These are phyloP conservation scores for Melaleuca alternifolia DNA, from an alignment of 345 rosid species.

Conservation along the genomic window DNA sequence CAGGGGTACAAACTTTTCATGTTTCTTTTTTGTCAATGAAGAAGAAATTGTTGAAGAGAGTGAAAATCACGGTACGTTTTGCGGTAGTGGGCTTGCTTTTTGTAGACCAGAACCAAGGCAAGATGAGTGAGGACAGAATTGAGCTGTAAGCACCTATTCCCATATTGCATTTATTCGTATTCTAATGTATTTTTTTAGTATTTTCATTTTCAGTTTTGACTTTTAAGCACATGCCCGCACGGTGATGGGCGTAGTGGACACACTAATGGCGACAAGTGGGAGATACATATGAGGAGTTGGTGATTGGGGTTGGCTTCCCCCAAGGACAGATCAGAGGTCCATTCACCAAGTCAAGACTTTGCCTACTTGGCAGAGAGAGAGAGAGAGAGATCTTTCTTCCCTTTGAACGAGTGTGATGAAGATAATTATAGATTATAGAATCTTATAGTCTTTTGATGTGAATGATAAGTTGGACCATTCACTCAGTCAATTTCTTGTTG, in stretches of 20 bases:
- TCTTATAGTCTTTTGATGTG: neutral
- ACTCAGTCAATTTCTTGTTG: neutral
- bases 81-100: neutral
- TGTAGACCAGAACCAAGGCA: neutral
- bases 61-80: neutral
- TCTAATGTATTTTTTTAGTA: neutral
- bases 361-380: neutral
- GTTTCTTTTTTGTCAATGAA: neutral
- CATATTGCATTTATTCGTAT: neutral
- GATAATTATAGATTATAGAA: neutral
- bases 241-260: neutral
- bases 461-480: neutral
- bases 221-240: neutral
- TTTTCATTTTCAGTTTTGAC: neutral
- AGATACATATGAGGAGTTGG: neutral
- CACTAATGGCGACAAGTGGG: neutral
- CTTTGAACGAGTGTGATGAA: neutral
- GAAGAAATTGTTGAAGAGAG: neutral
- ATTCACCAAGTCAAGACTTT: neutral
- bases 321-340: neutral
- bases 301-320: neutral
- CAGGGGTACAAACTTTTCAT: neutral
- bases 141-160: neutral
- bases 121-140: neutral
- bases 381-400: neutral